phyloP scores from a whole-genome alignment of 2,329 filamentous ascomycete species.

The Verticillium nonalfalfae region DNA sequence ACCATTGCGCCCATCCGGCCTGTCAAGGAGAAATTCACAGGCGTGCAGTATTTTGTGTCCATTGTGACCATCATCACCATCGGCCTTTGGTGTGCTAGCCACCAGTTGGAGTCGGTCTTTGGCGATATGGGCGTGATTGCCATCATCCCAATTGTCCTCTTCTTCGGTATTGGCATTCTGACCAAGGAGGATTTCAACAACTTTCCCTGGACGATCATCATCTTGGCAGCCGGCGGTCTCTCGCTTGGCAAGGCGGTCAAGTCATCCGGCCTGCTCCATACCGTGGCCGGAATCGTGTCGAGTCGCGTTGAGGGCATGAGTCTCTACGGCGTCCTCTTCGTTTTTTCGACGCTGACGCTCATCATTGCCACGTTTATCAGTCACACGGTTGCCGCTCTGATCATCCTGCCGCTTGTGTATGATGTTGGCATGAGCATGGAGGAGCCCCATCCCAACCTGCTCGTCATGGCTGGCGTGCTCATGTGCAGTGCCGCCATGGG shows the following conservation, averaged over 20 bases:
- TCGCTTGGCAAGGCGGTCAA: conserved; percentile 92
- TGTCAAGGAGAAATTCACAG: conserved; percentile 81
- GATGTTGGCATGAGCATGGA: conserved; percentile 82
- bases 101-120: conserved; percentile 80
- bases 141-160: conserved; percentile 89
- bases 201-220: conserved; percentile 99
- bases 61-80: conserved; percentile 81
- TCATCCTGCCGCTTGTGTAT: conserved; percentile 84
- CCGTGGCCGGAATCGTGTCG: conserved; percentile 75
- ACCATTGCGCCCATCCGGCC: conserved; percentile 88
- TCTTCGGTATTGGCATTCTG: conserved; percentile 93
- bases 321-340: conserved; percentile 78
- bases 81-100: conserved; percentile 82
- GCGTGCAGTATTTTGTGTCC: conserved; percentile 89
- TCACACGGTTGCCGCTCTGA: conserved; percentile 92
- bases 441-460: conserved; percentile 83
- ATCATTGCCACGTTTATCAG: conserved; percentile 97
- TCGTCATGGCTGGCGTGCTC: conserved; percentile 90
- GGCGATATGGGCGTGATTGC: conserved; percentile 98
- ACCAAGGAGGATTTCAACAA: conserved; percentile 99
- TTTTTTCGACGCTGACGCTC: conserved; percentile 78
- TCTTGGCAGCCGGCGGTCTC: conserved; percentile 87
- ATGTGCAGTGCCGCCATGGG: conserved; percentile 99
- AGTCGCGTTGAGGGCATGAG: conserved; percentile 67
- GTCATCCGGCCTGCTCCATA: conserved; percentile 85